A percentile compares a stretch with the other conserved stretches of the same genome.
These are phyloP conservation scores for Nannochloropsis granulata DNA, from an alignment of 108 stramenopile genomes.

Conservation along the genomic window DNA sequence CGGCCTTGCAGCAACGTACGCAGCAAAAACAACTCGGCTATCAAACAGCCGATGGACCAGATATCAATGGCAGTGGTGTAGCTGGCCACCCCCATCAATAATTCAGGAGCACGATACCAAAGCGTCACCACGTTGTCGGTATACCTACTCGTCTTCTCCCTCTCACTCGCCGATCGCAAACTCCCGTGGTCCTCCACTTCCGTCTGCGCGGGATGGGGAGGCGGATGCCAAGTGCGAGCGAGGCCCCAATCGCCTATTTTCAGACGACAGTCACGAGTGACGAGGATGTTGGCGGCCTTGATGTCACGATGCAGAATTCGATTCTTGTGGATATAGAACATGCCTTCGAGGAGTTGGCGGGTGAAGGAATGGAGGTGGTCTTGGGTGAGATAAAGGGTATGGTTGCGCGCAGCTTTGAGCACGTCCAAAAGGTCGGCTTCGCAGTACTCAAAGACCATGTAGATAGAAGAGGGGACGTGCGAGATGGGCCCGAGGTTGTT, in stretches of 20 bases:
- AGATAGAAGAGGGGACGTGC: background rate
- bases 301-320: constrained; percentile 94
- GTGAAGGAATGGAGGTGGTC: constrained; percentile 9
- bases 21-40: constrained; percentile 18
- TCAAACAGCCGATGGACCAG: background rate
- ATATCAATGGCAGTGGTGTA: constrained; percentile 2
- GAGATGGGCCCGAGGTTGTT: background rate
- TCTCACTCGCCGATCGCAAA: background rate
- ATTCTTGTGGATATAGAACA: constrained; percentile 69
- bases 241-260: constrained; percentile 40
- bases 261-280: constrained; percentile 23
- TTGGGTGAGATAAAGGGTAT: background rate
- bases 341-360: constrained; percentile 63
- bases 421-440: background rate
- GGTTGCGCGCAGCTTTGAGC: background rate
- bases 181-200: background rate
- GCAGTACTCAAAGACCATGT: background rate
- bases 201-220: background rate
- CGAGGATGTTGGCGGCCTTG: constrained; percentile 40
- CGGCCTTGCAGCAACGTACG: constrained; percentile 23
- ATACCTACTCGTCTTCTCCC: constrained; percentile 5
- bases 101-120: constrained; percentile 41
- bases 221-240: background rate
- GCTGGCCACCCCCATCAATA: constrained; percentile 22
- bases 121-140: constrained; percentile 40